A percentile compares a stretch with the other conserved stretches of the same genome.
Conservation (phyloP, 345 rosid genomes). For the Sisymbrium altissimum region DNA sequence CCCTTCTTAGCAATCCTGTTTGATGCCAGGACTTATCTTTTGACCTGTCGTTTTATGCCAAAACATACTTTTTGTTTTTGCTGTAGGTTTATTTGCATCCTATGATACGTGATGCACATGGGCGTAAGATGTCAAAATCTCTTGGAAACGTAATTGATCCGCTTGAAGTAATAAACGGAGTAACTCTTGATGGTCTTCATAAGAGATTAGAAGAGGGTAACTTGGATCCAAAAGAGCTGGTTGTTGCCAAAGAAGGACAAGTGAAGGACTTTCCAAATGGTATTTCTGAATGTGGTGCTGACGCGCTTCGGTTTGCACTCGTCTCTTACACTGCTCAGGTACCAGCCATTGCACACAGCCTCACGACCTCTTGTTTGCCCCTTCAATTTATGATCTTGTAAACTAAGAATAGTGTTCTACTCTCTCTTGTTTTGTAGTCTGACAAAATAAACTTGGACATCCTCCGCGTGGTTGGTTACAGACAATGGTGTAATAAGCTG, state of each 20-base stretch:
- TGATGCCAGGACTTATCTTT: not conserved
- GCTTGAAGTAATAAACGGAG: conserved; percentile 86
- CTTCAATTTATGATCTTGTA: not conserved
- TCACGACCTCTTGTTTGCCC: not conserved
- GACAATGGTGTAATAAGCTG: conserved; percentile 98
- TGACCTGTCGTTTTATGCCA: not conserved
- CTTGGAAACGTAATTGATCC: conserved; percentile 94
- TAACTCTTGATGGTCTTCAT: conserved; percentile 77
- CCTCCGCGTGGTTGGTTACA: conserved; percentile 91
- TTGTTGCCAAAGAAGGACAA: conserved; percentile 78
- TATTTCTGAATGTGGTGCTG: conserved; percentile 95
- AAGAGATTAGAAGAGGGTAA: conserved; percentile 82
- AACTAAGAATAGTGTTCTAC: conserved; percentile 9
- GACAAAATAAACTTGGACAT: conserved; percentile 96
- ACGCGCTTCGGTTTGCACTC: conserved; percentile 97
- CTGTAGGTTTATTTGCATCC: conserved; percentile 91
- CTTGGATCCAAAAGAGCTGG: conserved; percentile 67
- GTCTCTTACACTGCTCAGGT: conserved; percentile 97
- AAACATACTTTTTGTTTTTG: not conserved
- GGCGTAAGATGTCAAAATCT: conserved; percentile 95
- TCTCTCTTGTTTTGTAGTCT: conserved; percentile 48
- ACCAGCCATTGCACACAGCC: conserved; percentile 14
- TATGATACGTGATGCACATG: conserved; percentile 96
- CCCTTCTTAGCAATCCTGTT: not conserved
- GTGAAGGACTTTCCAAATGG: conserved; percentile 82